A percentile compares a stretch with the other conserved stretches of the same genome.
These are phyloP conservation scores for Salix udensis DNA, from an alignment of 345 rosid species.

Conservation along the genomic window DNA sequence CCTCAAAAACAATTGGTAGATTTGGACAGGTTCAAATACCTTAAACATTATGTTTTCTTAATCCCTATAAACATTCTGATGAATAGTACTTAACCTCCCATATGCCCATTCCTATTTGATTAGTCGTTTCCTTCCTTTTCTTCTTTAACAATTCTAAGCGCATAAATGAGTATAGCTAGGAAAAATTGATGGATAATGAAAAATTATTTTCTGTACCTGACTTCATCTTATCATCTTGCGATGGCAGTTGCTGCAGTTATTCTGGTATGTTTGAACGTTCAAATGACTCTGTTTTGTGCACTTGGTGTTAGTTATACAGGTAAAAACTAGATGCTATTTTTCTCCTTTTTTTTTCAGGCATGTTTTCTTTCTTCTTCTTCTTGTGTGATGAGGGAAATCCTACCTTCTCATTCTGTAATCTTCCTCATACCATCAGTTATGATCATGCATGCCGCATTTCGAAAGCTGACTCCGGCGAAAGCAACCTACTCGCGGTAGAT, in stretches of 20 bases:
- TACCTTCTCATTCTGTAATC: neutral
- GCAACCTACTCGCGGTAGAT: conserved; percentile 38
- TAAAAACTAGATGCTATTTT: conserved; percentile 17
- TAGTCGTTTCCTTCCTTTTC: neutral
- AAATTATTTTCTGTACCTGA: neutral
- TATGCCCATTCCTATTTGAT: neutral
- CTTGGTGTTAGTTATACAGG: conserved; percentile 71
- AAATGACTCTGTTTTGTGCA: conserved; percentile 76
- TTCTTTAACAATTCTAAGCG: neutral
- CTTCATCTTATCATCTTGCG: conserved; percentile 9
- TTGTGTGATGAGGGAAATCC: neutral
- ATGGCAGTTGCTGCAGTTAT: conserved; percentile 69
- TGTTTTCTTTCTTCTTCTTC: neutral
- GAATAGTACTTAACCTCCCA: neutral
- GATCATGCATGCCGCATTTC: conserved; percentile 75
- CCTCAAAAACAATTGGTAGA: neutral
- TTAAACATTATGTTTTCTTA: neutral
- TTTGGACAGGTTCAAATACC: neutral
- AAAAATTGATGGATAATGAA: neutral
- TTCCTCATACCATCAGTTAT: conserved; percentile 36
- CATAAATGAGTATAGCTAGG: neutral
- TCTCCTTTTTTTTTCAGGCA: neutral
- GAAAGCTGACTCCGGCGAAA: conserved; percentile 63
- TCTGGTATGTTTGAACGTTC: conserved; percentile 69
- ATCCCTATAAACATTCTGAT: too few species aligned